phyloP scores from a whole-genome alignment of 768 basidiomycete species.

The Lactarius trivialis region DNA sequence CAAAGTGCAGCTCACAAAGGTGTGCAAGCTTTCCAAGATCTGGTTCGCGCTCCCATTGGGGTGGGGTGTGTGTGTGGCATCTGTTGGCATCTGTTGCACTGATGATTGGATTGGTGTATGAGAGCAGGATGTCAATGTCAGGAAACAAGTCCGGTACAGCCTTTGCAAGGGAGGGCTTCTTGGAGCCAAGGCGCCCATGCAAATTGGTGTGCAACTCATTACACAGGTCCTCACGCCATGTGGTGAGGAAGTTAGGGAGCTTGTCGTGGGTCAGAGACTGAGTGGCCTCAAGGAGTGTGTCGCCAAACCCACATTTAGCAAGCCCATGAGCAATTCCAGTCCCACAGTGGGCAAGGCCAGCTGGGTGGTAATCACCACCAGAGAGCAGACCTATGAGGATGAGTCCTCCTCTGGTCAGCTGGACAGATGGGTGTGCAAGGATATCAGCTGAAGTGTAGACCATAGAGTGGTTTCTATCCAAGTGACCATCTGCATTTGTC shows the following conservation, averaged over 20 bases:
- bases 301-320: slow-evolving; percentile 75
- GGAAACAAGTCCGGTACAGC: slow-evolving; percentile 64
- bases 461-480: slow-evolving; percentile 63
- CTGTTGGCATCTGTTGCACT: no score
- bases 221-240: no score
- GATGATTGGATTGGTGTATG: no score
- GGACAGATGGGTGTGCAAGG: slow-evolving; percentile 39
- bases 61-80: slow-evolving; percentile 34
- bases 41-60: slow-evolving; percentile 48
- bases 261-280: no score
- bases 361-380: no score
- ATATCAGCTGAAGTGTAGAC: slow-evolving; percentile 37
- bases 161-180: slow-evolving; percentile 57
- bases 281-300: slow-evolving; percentile 55
- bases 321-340: no score
- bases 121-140: no score
- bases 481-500: slow-evolving; percentile 55
- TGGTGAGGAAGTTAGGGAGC: no score
- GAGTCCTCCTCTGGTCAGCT: slow-evolving; percentile 57
- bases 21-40: slow-evolving; percentile 65
- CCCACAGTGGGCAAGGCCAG: no score
- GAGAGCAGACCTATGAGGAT: slow-evolving; percentile 78
- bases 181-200: slow-evolving; percentile 53
- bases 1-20: slow-evolving; percentile 82
- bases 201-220: slow-evolving; percentile 66